phyloP scores from a whole-genome alignment of 208 protist species.

The Angomonas ambiguus region DNA sequence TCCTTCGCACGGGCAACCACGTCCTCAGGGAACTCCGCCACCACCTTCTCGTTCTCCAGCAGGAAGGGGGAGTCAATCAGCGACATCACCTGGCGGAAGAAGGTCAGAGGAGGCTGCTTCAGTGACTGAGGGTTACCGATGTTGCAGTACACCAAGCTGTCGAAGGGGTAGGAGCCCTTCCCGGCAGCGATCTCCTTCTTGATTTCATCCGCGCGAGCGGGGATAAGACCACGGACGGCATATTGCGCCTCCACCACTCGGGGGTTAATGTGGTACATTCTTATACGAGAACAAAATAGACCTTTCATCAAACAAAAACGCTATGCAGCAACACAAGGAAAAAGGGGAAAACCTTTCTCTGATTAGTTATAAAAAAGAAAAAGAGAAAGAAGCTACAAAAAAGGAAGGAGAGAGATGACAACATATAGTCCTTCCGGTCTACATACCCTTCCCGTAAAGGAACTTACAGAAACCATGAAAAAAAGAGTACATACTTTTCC shows the following conservation, averaged over 20 bases:
- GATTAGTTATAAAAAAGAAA: background rate
- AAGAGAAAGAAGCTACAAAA: background rate
- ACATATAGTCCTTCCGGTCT: too few relatives aligned
- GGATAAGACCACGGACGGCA: conserved; percentile 86
- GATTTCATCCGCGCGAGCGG: conserved; percentile 74
- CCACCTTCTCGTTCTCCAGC: conserved; percentile 44
- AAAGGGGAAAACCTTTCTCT: background rate
- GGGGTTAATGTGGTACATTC: conserved; percentile 62
- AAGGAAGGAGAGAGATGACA: conserved; percentile 1
- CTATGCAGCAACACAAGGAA: background rate
- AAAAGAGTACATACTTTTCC: background rate
- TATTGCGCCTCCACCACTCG: conserved; percentile 75
- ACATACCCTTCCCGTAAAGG: too few relatives aligned
- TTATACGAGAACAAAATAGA: background rate
- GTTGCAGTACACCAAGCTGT: conserved; percentile 97
- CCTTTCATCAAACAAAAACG: background rate
- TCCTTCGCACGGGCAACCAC: conserved; percentile 82
- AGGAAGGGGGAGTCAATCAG: conserved; percentile 75
- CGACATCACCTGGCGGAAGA: conserved; percentile 91
- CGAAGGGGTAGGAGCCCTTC: conserved; percentile 47
- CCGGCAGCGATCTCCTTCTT: conserved; percentile 50
- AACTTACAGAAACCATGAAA: too few relatives aligned
- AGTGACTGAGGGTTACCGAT: conserved; percentile 99
- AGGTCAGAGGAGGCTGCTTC: conserved; percentile 96
- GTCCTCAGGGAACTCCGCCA: conserved; percentile 77